Evolutionary conservation across 257 asterid genomes (phyloP).

Genomic region (Rauvolfia tetraphylla): DNA sequence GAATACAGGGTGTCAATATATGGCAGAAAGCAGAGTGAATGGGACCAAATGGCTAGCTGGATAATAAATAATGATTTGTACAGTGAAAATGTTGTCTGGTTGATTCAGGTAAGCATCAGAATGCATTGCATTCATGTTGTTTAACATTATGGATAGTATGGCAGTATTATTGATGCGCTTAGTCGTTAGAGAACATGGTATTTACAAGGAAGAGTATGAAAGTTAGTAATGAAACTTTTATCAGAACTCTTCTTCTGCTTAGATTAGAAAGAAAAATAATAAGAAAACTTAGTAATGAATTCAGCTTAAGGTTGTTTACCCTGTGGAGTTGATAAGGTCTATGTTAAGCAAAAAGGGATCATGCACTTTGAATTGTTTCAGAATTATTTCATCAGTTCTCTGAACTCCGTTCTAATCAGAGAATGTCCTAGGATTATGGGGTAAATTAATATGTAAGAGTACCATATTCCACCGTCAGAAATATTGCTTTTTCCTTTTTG

Average conservation of each 20-base stretch:
- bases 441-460: background rate
- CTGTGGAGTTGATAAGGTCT: background rate
- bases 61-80: slow-evolving; percentile 81
- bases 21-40: slow-evolving; percentile 96
- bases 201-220: background rate
- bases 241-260: background rate
- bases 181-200: background rate
- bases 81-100: slow-evolving; percentile 94
- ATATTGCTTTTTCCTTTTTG: background rate
- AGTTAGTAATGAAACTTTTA: background rate
- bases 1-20: slow-evolving; percentile 89
- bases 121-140: slow-evolving; percentile 8
- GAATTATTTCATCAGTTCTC: background rate
- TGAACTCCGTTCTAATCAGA: background rate
- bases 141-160: background rate
- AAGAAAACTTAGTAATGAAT: background rate
- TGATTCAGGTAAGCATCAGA: slow-evolving; percentile 71
- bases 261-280: background rate
- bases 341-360: background rate
- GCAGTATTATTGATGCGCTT: background rate
- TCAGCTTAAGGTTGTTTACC: background rate
- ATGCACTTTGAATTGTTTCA: background rate
- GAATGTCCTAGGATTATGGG: background rate
- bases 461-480: background rate
- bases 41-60: slow-evolving; percentile 99